Percentiles rank a stretch among this genome's conserved stretches.
phyloP scores from a whole-genome alignment of 192 early-diverging fungal genomes.

The Podila epigama region DNA sequence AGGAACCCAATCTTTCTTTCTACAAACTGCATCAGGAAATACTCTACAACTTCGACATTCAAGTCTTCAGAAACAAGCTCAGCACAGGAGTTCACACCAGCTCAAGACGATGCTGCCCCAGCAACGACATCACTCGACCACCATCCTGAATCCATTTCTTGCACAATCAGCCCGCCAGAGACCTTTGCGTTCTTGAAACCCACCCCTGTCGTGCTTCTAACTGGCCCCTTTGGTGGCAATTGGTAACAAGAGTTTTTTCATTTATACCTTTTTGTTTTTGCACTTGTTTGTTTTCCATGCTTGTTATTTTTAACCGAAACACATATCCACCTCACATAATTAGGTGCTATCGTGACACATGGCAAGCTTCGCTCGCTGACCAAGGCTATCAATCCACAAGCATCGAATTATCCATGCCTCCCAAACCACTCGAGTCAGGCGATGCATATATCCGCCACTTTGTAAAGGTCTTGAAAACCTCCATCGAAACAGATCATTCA shows the following conservation, averaged over 20 bases:
- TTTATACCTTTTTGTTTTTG: not conserved
- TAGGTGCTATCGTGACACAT: slow-evolving; percentile 48
- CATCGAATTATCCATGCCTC: slow-evolving; percentile 40
- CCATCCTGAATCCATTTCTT: slow-evolving; percentile 19
- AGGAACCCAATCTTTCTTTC: slow-evolving; percentile 31
- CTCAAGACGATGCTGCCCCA: not conserved
- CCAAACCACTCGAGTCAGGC: slow-evolving; percentile 8
- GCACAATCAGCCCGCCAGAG: slow-evolving; percentile 25
- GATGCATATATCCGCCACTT: slow-evolving; percentile 33
- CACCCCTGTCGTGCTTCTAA: slow-evolving; percentile 41
- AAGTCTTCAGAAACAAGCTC: not conserved
- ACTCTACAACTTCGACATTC: not conserved
- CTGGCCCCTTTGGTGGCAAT: slow-evolving; percentile 46
- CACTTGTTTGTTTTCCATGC: not conserved
- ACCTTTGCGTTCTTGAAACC: slow-evolving; percentile 48
- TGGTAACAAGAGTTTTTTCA: slow-evolving; percentile 7
- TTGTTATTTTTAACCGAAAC: not conserved
- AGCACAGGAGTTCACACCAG: not conserved
- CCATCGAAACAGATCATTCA: slow-evolving; percentile 45
- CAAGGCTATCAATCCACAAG: slow-evolving; percentile 51
- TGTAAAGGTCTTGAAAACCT: slow-evolving; percentile 37
- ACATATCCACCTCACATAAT: not conserved
- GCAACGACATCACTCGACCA: slow-evolving; percentile 20
- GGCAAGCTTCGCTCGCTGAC: slow-evolving; percentile 44
- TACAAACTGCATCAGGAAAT: slow-evolving; percentile 1